Evolutionary conservation across 257 asterid species (phyloP), one percentile per base, ranked within the genome.

Genomic region (Asclepias syriaca): DNA sequence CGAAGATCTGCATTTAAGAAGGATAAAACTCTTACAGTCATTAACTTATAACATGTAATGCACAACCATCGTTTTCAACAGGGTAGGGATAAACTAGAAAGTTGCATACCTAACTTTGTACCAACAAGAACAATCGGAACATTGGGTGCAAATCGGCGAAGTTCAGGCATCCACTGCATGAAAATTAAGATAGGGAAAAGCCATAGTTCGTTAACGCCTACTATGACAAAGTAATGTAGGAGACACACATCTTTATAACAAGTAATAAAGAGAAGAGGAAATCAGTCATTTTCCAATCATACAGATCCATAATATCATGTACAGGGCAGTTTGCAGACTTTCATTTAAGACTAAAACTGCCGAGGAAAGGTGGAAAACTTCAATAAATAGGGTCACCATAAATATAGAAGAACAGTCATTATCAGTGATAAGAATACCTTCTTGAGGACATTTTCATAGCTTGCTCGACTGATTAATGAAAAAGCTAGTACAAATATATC

Each of bases 81-180:
- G 6, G 72, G 37, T 53, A 37, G 48, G 37, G 32, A 72, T 48
- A 1, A 1, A 14, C 59, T 24, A 68, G 21, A 40, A 54, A 2
- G 54, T 18, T 29, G 15, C 88, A 32, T 82, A 94, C 98, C 98
- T 78, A 88, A 73, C 80, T 94, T 94, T 5, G 98, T 89, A 67
- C 98, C 98, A 9, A 94, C 98, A 16, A 94, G 96, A 45, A 94
- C 98, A 67, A 91, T 80, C 16, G 98, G 98, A 63, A 94, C 98
- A 51, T 89, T 87, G 56, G 97, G 97, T 3, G 98, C 97, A 76
- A 94, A 94, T n/a, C 97, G 85, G 43, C 97, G 96, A 83, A 94
- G 98, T 64, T 94, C 98, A 6, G 98, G 96, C 96, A 91, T 94
- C 98, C 98, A 94, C 98, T 94, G 96, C 65, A 85, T 49, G 66